These are phyloP conservation scores for Trichoderma simmonsii DNA, from an alignment of 2,329 filamentous ascomycete species.

Conservation along the genomic window DNA sequence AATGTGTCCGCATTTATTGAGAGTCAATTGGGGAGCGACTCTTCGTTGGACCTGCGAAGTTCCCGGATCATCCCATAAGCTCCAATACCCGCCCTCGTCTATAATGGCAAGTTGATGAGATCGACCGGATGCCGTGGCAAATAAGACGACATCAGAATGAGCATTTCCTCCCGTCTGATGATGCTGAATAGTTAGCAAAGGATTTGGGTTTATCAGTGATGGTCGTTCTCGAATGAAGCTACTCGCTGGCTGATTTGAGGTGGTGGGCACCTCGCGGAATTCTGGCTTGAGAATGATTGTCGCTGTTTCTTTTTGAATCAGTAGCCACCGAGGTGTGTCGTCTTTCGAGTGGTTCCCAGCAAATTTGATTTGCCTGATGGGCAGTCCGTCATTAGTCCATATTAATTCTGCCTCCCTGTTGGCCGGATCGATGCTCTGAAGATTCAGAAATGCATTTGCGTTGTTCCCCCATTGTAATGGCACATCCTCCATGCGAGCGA, in stretches of 20 bases:
- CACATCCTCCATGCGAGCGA: conserved; percentile 50
- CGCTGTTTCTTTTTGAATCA: conserved; percentile 51
- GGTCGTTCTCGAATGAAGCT: conserved; percentile 28
- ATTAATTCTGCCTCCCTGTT: conserved; percentile 45
- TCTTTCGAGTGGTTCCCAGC: conserved; percentile 38
- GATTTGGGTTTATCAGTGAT: conserved; percentile 55
- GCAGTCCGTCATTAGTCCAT: conserved; percentile 53
- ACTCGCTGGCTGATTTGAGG: neutral
- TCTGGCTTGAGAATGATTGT: conserved; percentile 53
- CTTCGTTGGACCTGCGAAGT: conserved; percentile 34
- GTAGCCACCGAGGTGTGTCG: conserved; percentile 45
- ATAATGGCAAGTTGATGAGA: conserved; percentile 64
- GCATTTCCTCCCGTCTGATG: conserved; percentile 51
- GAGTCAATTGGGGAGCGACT: conserved; percentile 31
- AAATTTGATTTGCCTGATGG: conserved; percentile 52
- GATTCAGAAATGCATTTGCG: conserved; percentile 44
- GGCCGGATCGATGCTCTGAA: conserved; percentile 42
- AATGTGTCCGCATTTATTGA: conserved; percentile 44
- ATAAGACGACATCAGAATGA: conserved; percentile 65
- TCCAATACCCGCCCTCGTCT: conserved; percentile 65
- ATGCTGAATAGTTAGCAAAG: conserved; percentile 50
- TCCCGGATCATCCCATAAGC: conserved; percentile 58
- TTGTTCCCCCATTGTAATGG: conserved; percentile 53
- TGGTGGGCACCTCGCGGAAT: conserved; percentile 33
- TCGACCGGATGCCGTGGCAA: conserved; percentile 45